Evolutionary conservation across 345 rosid species (phyloP), one percentile per base, ranked within the genome.

Genomic region (Pugionium dolabratum): DNA sequence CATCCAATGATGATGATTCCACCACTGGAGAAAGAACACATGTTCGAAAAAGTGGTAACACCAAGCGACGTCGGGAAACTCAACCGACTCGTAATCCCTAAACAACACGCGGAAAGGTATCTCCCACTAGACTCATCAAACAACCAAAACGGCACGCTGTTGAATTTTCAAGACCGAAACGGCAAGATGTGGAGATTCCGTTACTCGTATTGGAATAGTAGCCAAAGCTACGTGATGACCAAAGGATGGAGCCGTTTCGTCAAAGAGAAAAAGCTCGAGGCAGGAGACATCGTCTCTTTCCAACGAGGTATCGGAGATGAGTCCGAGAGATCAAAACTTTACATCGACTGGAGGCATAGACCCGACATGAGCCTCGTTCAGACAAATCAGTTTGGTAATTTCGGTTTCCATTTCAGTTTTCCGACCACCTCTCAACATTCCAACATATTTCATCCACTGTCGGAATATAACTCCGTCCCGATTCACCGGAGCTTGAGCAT

Each of bases 171-270:
- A 72, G 95, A 87, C 62, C 59, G 79, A 25, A 79, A 75, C 71
- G 90, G 87, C 10, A 87, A 82, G 70, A 63, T 71, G 8, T 85
- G 88, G 95, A 82, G 82, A 45, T 87, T 87, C 18, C 18, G 18
- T 18, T 18, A 18, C 18, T 18, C 18, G 18, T 18, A 18, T 18
- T 18, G 18, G 18, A 18, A 18, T 18, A 18, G 18, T 18, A 87
- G 90, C 70, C 94, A 87, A 59, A 87, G 94, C 80, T 87, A 87
- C 75, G 90, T 85, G 4, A 87, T 87, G 86, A 87, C 90, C 10
- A 87, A 85, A 78, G 94, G 90, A 4, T 85, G 94, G 90, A 87
- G 90, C 73, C 94, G 87, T 34, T 87, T 87, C 35, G 94, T 88
- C 8, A 85, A 87, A 76, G 90, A 87, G 34, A 87, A 87, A 59